Evolutionary conservation across 768 basidiomycete species (phyloP), one percentile per base, ranked within the genome.

Genomic region (Tulasnella sp.): DNA sequence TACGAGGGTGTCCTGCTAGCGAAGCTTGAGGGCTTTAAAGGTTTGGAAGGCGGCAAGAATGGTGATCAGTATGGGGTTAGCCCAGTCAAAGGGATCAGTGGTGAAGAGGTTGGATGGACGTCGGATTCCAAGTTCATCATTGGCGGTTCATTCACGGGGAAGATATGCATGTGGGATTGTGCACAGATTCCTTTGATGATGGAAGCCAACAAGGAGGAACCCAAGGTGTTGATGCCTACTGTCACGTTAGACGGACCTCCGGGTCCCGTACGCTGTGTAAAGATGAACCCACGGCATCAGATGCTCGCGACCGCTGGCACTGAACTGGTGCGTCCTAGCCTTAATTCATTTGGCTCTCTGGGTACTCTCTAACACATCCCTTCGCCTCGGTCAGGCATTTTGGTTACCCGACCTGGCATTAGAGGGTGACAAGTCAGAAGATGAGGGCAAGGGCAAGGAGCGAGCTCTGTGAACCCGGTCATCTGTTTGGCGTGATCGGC

Each of bases 91-190:
- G 93, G 92, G 1, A 82, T 80, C 58, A 94, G 91, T 61, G 90
- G 94, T 11, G 92, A 97, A 69, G 96, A 98, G 73, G 86, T 94
- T 3, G 80, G 80, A 10, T 98, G 91, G 90, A 93, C 89, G 2
- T 88, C 91, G 0, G 95, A 99, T 70, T 92, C 91, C 71, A 88
- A 88, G 70, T 99, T 80, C 66, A 77, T 98, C 44, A 70, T 96
- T 4, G 79, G 88, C 21, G 96, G 96, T 55, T 85, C 84, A 67
- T 76, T 87, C 29, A 84, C 94, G 68, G 96, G 96, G 47, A 82
- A 80, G 65, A 74, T 98, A n/a, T 70, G 78, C 49, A 73, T 95
- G 19, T 99, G 94, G 94, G 93, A 98, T 66, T 74, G 88, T 41
- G 77, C 80, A 29, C 41, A 64, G 65, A n/a, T 55, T 61, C 17